phyloP scores from a whole-genome alignment of 305 asterid species.

The Striga hermonthica region DNA sequence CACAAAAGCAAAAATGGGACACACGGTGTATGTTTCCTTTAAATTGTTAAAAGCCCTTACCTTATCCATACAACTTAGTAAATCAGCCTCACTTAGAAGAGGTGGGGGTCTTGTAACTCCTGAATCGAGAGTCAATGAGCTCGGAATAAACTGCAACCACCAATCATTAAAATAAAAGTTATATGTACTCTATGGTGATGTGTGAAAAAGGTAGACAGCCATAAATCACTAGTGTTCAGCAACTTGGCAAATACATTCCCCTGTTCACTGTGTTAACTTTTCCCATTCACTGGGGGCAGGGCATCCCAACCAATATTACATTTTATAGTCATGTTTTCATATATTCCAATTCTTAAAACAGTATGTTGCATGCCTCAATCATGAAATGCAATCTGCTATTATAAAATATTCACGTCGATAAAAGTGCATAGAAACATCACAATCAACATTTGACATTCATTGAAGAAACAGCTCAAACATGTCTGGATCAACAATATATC shows the following conservation, averaged over 20 bases:
- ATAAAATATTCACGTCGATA: constrained; percentile 8
- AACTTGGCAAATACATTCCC: constrained; percentile 7
- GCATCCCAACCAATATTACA: constrained; percentile 21
- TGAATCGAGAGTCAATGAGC: constrained; percentile 85
- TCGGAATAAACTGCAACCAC: constrained; percentile 71
- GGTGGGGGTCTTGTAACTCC: constrained; percentile 99
- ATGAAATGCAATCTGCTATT: constrained; percentile 20
- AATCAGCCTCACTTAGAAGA: constrained; percentile 94
- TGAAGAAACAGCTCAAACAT: constrained; percentile 9
- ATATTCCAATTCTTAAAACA: constrained; percentile 15
- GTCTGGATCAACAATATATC: not conserved
- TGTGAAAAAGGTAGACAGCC: constrained; percentile 19
- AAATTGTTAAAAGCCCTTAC: constrained; percentile 38
- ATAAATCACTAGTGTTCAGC: constrained; percentile 1
- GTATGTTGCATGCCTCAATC: constrained; percentile 18
- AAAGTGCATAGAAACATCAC: constrained; percentile 24
- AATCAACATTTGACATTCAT: constrained; percentile 12
- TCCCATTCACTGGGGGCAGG: constrained; percentile 22
- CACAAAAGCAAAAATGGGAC: constrained; percentile 15
- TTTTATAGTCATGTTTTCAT: constrained; percentile 20
- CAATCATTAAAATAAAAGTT: constrained; percentile 24
- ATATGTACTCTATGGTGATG: constrained; percentile 19
- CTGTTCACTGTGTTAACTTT: constrained; percentile 8
- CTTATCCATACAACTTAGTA: constrained; percentile 94
- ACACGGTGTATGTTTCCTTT: constrained; percentile 21